A percentile compares a stretch with the other conserved stretches of the same genome.
Evolutionary conservation across 768 basidiomycete genomes (phyloP).

Genomic region (Cyathus striatus): DNA sequence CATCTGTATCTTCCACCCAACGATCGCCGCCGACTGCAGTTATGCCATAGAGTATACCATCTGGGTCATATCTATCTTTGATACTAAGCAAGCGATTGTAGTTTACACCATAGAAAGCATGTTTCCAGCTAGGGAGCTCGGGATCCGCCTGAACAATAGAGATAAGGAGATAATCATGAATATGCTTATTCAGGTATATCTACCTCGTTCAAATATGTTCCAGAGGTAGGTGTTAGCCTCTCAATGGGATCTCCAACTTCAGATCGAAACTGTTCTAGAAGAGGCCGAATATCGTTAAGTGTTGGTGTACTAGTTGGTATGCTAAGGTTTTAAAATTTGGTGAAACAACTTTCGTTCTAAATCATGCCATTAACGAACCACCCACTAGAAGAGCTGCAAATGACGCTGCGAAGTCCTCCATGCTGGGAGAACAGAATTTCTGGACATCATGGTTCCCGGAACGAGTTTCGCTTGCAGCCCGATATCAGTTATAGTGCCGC

Average conservation of each 20-base stretch:
- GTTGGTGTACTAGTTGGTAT: conserved; percentile 9
- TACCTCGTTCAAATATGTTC: conserved; percentile 14
- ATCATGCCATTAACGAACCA: conserved; percentile 4
- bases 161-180: background rate
- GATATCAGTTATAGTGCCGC: background rate
- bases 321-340: conserved; percentile 1
- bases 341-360: background rate
- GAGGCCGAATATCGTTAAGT: conserved; percentile 6
- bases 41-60: conserved; percentile 11
- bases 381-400: conserved; percentile 6
- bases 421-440: conserved; percentile 10
- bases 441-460: conserved; percentile 1
- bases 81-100: conserved; percentile 8
- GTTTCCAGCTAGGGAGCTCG: conserved; percentile 11
- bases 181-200: too few species aligned
- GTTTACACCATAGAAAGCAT: conserved; percentile 10
- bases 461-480: background rate
- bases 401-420: conserved; percentile 9
- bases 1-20: conserved; percentile 6
- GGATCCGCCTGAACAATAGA: conserved; percentile 8
- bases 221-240: conserved; percentile 8
- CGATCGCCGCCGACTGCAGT: conserved; percentile 11
- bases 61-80: conserved; percentile 10
- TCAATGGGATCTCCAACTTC: conserved; percentile 5
- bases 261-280: conserved; percentile 5